Conservation (phyloP, 2,329 filamentous ascomycete genomes). For the Thyridium curvatum region DNA sequence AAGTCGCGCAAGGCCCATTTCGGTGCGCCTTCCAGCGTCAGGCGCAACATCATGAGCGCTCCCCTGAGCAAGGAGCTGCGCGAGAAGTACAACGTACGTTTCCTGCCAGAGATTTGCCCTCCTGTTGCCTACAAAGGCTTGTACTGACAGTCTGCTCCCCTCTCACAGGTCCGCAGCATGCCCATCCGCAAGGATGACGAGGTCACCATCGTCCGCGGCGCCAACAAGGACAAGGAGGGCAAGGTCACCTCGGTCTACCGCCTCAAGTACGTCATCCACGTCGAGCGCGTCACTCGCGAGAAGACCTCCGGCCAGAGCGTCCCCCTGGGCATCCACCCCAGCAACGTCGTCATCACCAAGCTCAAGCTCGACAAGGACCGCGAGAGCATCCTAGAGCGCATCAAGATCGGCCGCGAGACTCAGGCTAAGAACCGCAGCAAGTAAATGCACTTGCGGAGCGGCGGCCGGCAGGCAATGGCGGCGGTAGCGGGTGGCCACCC, state of each 20-base stretch:
- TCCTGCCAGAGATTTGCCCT: too few species aligned
- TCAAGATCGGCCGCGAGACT: slow-evolving; percentile 73
- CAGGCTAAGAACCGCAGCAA: slow-evolving; percentile 46
- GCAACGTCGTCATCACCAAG: slow-evolving; percentile 98
- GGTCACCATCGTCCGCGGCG: slow-evolving; percentile 85
- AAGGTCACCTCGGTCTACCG: slow-evolving; percentile 98
- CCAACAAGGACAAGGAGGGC: slow-evolving; percentile 97
- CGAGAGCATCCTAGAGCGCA: slow-evolving; percentile 81
- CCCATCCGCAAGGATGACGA: slow-evolving; percentile 98
- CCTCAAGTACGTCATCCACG: slow-evolving; percentile 95
- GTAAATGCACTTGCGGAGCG: background rate
- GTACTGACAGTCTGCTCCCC: background rate
- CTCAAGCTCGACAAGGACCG: slow-evolving; percentile 97
- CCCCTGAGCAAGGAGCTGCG: slow-evolving; percentile 94
- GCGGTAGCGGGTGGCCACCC: too few species aligned
- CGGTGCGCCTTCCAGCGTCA: slow-evolving; percentile 86
- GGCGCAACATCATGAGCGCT: slow-evolving; percentile 95
- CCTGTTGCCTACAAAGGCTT: too few species aligned
- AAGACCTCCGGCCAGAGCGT: slow-evolving; percentile 97
- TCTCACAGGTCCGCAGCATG: slow-evolving; percentile 75
- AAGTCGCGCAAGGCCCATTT: slow-evolving; percentile 99
- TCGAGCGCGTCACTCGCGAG: slow-evolving; percentile 94
- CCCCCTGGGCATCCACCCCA: slow-evolving; percentile 88
- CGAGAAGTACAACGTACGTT: slow-evolving; percentile 94
- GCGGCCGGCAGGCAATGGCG: slow-evolving; percentile 10